Evolutionary conservation across 2,329 filamentous ascomycete species (phyloP), one percentile per base, ranked within the genome.

Genomic region (Thielaviopsis musarum): DNA sequence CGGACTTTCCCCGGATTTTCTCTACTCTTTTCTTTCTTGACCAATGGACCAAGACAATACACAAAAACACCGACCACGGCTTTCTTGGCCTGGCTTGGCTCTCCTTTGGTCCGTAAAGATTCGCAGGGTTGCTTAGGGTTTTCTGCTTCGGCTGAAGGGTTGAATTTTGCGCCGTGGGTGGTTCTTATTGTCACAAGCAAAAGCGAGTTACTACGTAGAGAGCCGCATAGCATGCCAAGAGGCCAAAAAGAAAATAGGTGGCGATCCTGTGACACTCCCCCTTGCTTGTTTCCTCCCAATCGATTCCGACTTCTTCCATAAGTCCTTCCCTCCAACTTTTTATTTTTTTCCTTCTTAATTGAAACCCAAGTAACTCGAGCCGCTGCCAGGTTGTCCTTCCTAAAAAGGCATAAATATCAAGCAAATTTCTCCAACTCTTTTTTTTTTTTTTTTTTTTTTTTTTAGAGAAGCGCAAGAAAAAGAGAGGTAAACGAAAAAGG

Each of bases 31-130:
- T n/a, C 38, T 45, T 13, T n/a, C 38, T 34, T n/a, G n/a, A n/a
- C 30, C 10, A 5, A 10, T 9, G 30, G 26, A 15, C 9, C 38
- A 59, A 21, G 15, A 49, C 24, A 51, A 52, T 30, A 17, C 38
- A 41, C 59, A 38, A 51, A 54, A 49, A 57, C 26, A 22, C 7
- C 48, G 19, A 24, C 48, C 48, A 26, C 5, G 17, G 52, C 69
- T 73, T 80, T 85, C 74, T 86, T 78, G 52, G 75, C 75, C 77
- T 90, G 85, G 77, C 60, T 81, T 72, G 59, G 76, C 80, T 56
- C 88, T 67, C 81, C 87, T 91, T 72, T 77, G 82, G 72, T 93
- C 89, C 30, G 30, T 34, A 34, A 2, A 10, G 30, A 34, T 2
- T 2, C 9, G 10, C 10, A 34, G 30, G 30, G 30, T 12, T 34